Conservation (phyloP, 1,284 basidiomycete genomes). For the Moniliella sp. region DNA sequence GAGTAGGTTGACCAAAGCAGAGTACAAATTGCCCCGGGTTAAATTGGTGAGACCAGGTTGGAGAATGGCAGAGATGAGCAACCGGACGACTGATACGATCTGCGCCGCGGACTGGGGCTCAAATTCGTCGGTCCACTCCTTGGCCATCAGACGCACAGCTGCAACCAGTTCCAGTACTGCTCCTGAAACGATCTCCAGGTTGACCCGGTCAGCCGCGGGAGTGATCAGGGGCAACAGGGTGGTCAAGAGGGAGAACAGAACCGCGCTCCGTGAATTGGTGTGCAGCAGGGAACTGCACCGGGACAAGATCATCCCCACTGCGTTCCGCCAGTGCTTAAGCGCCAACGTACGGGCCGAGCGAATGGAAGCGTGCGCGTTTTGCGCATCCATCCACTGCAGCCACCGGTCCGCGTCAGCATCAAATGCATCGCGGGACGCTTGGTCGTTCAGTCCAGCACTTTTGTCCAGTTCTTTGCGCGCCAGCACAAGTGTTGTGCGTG, state of each 20-base stretch:
- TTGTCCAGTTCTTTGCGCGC: constrained; percentile 13
- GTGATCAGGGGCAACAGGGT: constrained; percentile 20
- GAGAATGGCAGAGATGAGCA: constrained; percentile 56
- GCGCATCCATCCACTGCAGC: constrained; percentile 18
- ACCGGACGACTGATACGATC: constrained; percentile 51
- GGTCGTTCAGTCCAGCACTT: constrained; percentile 12
- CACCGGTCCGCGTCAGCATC: constrained; percentile 15
- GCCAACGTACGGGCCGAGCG: constrained; percentile 12
- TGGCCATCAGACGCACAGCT: constrained; percentile 40
- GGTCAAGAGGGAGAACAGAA: constrained; percentile 23
- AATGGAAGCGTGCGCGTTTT: constrained; percentile 23
- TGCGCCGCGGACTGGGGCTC: constrained; percentile 45
- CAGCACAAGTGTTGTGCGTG: constrained; percentile 38
- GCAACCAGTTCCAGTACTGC: constrained; percentile 59
- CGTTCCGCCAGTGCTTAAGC: constrained; percentile 22
- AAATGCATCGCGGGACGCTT: constrained; percentile 12
- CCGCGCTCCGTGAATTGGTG: constrained; percentile 11
- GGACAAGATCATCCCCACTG: constrained; percentile 22
- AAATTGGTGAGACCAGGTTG: constrained; percentile 59
- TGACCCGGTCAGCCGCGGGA: constrained; percentile 41
- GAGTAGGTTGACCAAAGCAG: constrained; percentile 68
- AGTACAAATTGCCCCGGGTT: constrained; percentile 91
- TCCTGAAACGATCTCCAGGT: constrained; percentile 59
- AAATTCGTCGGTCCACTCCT: not conserved
- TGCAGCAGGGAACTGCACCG: constrained; percentile 15